These are phyloP conservation scores for Aegilops sharonensis DNA, from an alignment of 176 grass and related monocot genomes.

Conservation along the genomic window DNA sequence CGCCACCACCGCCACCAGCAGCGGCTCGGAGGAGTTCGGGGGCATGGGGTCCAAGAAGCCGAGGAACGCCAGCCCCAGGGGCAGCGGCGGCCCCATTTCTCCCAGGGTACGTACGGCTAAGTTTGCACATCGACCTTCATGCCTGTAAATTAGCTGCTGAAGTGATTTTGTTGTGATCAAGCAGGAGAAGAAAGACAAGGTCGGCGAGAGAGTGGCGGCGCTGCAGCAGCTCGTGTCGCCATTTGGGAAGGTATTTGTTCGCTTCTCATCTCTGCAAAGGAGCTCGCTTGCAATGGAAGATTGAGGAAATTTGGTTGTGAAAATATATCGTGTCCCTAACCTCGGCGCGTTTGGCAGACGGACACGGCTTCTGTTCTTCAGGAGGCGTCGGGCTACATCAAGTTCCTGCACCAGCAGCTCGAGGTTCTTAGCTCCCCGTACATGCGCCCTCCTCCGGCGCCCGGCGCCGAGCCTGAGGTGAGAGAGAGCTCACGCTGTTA, in stretches of 20 bases:
- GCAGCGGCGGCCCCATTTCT: constrained; percentile 19
- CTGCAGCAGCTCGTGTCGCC: constrained; percentile 94
- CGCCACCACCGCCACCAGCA: not conserved
- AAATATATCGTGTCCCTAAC: not conserved
- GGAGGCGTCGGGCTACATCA: constrained; percentile 88
- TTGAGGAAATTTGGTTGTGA: not conserved
- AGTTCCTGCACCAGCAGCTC: constrained; percentile 93
- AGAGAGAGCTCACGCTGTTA: not conserved
- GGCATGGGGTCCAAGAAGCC: constrained; percentile 63
- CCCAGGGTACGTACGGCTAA: constrained; percentile 32
- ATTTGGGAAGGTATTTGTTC: constrained; percentile 66
- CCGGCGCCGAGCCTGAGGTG: constrained; percentile 52
- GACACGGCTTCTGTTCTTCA: constrained; percentile 93
- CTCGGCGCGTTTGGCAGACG: constrained; percentile 45
- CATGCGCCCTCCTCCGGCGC: constrained; percentile 39
- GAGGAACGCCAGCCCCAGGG: constrained; percentile 43
- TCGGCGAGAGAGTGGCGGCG: constrained; percentile 70
- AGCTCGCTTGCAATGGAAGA: not conserved
- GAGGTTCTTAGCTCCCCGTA: constrained; percentile 92
- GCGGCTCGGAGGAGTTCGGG: constrained; percentile 32
- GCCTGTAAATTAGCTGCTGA: not conserved
- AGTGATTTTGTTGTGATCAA: not conserved
- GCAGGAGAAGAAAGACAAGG: constrained; percentile 98
- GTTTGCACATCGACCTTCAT: not conserved
- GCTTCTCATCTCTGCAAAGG: not conserved